Percentiles rank a stretch among this genome's conserved stretches.
Conservation (phyloP, 2,329 filamentous ascomycete genomes). For the Paramyrothecium sp. region DNA sequence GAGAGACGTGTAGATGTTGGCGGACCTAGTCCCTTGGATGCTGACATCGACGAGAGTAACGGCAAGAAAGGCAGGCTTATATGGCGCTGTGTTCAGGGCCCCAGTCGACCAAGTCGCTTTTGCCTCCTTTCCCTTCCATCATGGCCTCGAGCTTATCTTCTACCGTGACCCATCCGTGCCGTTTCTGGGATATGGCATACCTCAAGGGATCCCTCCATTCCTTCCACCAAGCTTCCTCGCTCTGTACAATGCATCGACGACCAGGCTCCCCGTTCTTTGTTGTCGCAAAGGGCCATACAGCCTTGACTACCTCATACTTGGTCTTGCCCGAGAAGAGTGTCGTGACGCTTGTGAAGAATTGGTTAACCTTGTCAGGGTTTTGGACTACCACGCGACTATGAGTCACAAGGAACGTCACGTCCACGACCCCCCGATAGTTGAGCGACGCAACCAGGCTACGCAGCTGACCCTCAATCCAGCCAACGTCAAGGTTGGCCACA, state of each 20-base stretch:
- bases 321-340: slow-evolving; percentile 51
- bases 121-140: slow-evolving; percentile 46
- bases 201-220: slow-evolving; percentile 30
- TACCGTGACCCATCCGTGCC: slow-evolving; percentile 42
- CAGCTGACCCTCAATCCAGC: slow-evolving; percentile 54
- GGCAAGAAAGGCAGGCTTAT: background rate
- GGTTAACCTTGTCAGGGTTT: slow-evolving; percentile 51
- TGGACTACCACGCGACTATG: slow-evolving; percentile 49
- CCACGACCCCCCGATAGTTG: slow-evolving; percentile 48
- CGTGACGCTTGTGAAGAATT: slow-evolving; percentile 51
- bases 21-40: no score
- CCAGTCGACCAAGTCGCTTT: slow-evolving; percentile 39
- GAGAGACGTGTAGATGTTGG: no score
- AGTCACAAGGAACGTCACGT: slow-evolving; percentile 47
- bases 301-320: slow-evolving; percentile 54
- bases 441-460: slow-evolving; percentile 48
- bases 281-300: slow-evolving; percentile 58
- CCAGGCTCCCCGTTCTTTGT: slow-evolving; percentile 40
- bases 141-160: slow-evolving; percentile 53
- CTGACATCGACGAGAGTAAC: no score
- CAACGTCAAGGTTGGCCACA: slow-evolving; percentile 53
- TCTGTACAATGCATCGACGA: slow-evolving; percentile 49
- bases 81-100: slow-evolving; percentile 28
- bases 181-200: slow-evolving; percentile 44
- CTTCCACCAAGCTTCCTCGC: slow-evolving; percentile 55